Evolutionary conservation across 176 grass and related monocot species (phyloP).

Genomic region (Musa schizocarpa): DNA sequence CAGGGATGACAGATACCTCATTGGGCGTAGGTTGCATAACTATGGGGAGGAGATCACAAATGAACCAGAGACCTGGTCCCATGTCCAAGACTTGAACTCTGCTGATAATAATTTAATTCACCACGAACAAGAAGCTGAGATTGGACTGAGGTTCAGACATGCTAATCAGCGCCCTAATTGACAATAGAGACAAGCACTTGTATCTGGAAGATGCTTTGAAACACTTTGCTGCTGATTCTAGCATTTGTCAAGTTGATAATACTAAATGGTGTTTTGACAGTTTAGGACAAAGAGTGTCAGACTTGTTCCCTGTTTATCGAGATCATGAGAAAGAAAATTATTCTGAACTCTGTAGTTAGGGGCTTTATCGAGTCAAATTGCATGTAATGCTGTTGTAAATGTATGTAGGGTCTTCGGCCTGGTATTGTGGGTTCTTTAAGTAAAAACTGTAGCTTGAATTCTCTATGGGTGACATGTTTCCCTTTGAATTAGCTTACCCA

Average conservation of each 20-base stretch:
- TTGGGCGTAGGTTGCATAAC: constrained; percentile 87
- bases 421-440: not conserved
- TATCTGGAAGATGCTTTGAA: not conserved
- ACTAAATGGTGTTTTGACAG: no score
- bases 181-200: constrained; percentile 16
- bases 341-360: not conserved
- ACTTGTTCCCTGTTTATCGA: no score
- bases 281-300: no score
- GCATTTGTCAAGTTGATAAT: not conserved
- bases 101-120: constrained; percentile 30
- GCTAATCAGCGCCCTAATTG: constrained; percentile 36
- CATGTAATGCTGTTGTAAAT: not conserved
- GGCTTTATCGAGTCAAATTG: not conserved
- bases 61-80: not conserved
- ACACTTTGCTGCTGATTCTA: not conserved
- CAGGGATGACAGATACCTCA: constrained; percentile 85
- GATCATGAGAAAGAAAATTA: not conserved
- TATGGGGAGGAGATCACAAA: constrained; percentile 49
- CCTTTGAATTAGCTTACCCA: no score
- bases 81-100: not conserved
- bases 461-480: no score
- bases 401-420: not conserved
- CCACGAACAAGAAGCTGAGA: constrained; percentile 34
- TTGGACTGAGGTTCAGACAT: constrained; percentile 41
- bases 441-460: no score